phyloP scores from a whole-genome alignment of 2,329 filamentous ascomycete species.

The Cladobotryum protrusum region DNA sequence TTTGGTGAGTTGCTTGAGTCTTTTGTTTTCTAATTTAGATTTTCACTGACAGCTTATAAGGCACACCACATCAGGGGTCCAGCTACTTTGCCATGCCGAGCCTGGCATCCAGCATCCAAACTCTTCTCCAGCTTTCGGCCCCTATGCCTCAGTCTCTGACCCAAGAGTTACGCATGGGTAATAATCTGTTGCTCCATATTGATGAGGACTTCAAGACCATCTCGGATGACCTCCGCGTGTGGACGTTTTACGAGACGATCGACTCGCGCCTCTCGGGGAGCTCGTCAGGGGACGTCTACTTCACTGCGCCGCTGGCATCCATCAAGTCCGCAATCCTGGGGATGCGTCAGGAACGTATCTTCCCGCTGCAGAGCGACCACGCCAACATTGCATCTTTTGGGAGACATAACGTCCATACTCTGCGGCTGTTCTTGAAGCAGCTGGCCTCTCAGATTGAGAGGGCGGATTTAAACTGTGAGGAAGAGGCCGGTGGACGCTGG shows the following conservation, averaged over 20 bases:
- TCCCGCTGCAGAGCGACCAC: constrained; percentile 49
- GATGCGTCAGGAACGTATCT: constrained; percentile 45
- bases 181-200: constrained; percentile 40
- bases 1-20: constrained; percentile 37
- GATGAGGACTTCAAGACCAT: constrained; percentile 52
- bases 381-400: constrained; percentile 51
- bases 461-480: constrained; percentile 26
- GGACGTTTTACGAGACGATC: constrained; percentile 58
- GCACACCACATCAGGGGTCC: constrained; percentile 56
- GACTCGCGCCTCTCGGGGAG: constrained; percentile 50
- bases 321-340: constrained; percentile 49
- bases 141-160: constrained; percentile 46
- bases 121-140: constrained; percentile 43
- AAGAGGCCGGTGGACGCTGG: constrained; percentile 30
- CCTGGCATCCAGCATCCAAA: constrained; percentile 48
- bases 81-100: constrained; percentile 55
- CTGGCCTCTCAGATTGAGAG: constrained; percentile 26
- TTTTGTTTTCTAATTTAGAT: constrained; percentile 14
- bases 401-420: constrained; percentile 40
- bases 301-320: constrained; percentile 53
- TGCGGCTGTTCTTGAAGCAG: constrained; percentile 35
- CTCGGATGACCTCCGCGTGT: constrained; percentile 52
- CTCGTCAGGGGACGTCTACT: constrained; percentile 42
- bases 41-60: constrained; percentile 22
- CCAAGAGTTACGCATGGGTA: constrained; percentile 44